phyloP scores from a whole-genome alignment of 495 filamentous ascomycete genomes.

The Letharia lupina region DNA sequence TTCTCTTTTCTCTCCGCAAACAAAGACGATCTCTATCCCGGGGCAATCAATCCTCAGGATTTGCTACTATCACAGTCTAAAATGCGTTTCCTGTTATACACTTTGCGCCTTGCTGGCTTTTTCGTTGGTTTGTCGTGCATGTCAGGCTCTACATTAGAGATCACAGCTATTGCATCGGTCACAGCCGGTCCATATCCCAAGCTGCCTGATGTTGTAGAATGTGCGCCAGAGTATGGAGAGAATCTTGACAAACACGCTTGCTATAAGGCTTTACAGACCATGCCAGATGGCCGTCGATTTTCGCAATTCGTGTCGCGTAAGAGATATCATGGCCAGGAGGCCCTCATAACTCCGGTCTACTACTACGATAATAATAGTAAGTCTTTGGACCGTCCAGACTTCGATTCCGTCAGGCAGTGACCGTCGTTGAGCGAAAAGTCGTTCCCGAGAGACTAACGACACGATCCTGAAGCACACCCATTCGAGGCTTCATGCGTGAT shows the following conservation, averaged over 20 bases:
- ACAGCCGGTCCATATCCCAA: neutral
- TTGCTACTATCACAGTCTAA: neutral
- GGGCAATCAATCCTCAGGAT: neutral
- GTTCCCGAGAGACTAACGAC: neutral
- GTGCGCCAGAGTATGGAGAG: constrained; percentile 1
- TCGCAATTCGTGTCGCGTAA: neutral
- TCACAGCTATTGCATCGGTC: neutral
- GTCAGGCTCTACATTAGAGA: neutral
- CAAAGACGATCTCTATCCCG: neutral
- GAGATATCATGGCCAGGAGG: neutral
- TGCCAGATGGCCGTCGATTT: neutral
- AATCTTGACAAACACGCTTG: neutral
- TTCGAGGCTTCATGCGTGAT: neutral
- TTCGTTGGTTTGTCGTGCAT: neutral
- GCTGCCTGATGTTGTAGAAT: neutral
- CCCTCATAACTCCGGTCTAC: neutral
- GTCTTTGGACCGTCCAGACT: neutral
- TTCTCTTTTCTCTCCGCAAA: neutral
- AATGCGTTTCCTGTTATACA: neutral
- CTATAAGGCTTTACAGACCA: neutral
- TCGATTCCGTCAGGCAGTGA: neutral
- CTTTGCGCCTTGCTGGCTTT: neutral
- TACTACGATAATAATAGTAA: neutral
- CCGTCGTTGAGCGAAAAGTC: neutral
- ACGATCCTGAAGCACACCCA: neutral